Evolutionary conservation across 2,329 filamentous ascomycete species (phyloP), one percentile per base, ranked within the genome.

Genomic region (Fusarium anguioides): DNA sequence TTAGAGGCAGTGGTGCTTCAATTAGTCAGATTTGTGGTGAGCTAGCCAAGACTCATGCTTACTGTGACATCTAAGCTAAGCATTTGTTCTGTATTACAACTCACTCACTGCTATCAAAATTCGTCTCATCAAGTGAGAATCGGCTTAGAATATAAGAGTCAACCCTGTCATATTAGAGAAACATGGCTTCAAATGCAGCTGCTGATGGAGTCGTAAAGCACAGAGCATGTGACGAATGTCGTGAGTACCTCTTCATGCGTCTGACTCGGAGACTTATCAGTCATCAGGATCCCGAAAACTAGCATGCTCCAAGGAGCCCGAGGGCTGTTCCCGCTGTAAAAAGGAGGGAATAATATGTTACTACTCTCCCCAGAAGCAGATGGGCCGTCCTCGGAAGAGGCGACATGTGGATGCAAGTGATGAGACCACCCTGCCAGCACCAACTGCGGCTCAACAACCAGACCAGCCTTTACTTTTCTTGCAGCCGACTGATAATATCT

Each of bases 211-310:
- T 76, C 60, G 73, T 79, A 61, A 89, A 87, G 72, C 86, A 86
- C 64, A 83, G 87, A 45, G 87, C 88, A 62, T 91, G 88, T 76
- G 88, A 91, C 75, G 87, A 89, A 75, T 91, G 88, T 77, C 83
- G 88, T 90, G 82, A 77, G 86, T 82, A 21, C 35, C 35, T 41
- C 59, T 39, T 45, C 37, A 39, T 63, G 42, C 37, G 36, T 21
- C 35, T 49, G 33, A 65, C 39, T 73, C 72, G 68, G 75, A 70
- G 64, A 74, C 70, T 74, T 75, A 73, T 76, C 57, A 50, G 54
- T 49, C 59, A 64, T 55, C 60, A 90, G 88, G 88, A 70, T 79
- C 81, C 23, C 83, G 88, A 50, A 91, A 91, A 73, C 83, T 90
- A 44, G 87, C 87, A 42, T 91, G 88, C 75, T 84, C 86, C 37